A percentile compares a stretch with the other conserved stretches of the same genome.
These are phyloP conservation scores for Sporothrix curviconia DNA, from an alignment of 2,329 filamentous ascomycete genomes.

Conservation along the genomic window DNA sequence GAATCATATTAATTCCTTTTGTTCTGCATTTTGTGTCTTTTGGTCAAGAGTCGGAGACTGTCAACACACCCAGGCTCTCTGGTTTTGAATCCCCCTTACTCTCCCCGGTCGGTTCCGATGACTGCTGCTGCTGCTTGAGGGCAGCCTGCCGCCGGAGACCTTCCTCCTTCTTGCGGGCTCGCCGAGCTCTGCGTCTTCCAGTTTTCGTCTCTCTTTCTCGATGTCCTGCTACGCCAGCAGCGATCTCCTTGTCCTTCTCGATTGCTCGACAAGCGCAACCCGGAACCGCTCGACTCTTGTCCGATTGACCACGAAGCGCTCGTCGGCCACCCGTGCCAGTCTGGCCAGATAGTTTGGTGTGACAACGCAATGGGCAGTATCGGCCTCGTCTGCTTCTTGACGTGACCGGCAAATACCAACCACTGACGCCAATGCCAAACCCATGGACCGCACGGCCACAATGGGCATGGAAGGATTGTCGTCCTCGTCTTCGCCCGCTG, in stretches of 20 bases:
- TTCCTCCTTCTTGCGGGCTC: slow-evolving; percentile 51
- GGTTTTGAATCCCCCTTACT: slow-evolving; percentile 29
- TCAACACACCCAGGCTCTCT: slow-evolving; percentile 9
- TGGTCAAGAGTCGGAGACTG: background rate
- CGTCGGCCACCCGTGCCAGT: slow-evolving; percentile 64
- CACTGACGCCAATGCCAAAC: slow-evolving; percentile 73
- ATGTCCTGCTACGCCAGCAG: background rate
- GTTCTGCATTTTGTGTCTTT: background rate
- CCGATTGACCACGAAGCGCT: slow-evolving; percentile 64
- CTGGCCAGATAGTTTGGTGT: slow-evolving; percentile 59
- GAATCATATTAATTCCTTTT: background rate
- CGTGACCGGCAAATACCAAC: slow-evolving; percentile 48
- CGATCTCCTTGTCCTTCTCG: slow-evolving; percentile 23
- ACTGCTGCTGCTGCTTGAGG: slow-evolving; percentile 9
- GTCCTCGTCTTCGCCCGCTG: slow-evolving; percentile 14
- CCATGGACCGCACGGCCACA: slow-evolving; percentile 79
- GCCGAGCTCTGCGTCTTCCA: slow-evolving; percentile 50
- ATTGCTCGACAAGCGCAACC: slow-evolving; percentile 37
- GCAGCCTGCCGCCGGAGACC: slow-evolving; percentile 36
- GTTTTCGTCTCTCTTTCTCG: slow-evolving; percentile 32
- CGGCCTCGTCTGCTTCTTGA: background rate
- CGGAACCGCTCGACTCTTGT: slow-evolving; percentile 62
- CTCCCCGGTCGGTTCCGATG: background rate
- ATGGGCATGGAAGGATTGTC: slow-evolving; percentile 52
- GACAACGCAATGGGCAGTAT: slow-evolving; percentile 44